Base-by-base conservation (phyloP, 2,329 filamentous ascomycete genomes). In the Dothideomycetidae sp. region DNA sequence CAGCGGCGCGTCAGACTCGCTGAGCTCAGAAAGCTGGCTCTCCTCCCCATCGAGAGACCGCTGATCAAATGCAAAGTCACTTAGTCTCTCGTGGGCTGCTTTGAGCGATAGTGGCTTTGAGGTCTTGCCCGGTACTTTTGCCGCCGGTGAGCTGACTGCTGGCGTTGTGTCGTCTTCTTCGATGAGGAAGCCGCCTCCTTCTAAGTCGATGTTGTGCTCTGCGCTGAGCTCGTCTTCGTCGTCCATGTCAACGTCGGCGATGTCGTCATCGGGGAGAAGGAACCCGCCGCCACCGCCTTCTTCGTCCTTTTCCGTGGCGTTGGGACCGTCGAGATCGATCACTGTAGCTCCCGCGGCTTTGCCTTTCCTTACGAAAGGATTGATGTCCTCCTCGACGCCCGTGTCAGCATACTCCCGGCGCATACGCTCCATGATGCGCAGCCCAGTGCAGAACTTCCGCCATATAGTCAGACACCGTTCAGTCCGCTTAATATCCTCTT, bases 401-500 rank as follows among this genome's bases (percentile, higher is more conserved):
- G 59, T 55, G 34, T 75, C 68, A 1, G 80, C 81, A 53, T 92
- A 92, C 43, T 93, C 81, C 38, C 75, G 69, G 29, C 68, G 68
- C 29, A 92, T 78, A 33, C 84, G 70, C 54, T 90, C 71, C 13
- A 83, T 68, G 40, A 96, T 90, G 3, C 84, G 70, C 58, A 94
- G 54, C 0, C 86, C 86, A 66, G 86, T 81, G 10, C 93, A 58
- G 48, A 94, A 83, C 56, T 81, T 92, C 40, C 81, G 73, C 90
- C 90, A 98, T 46, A 75, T 72, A 1, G 70, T 71, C 31, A 96
- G 53, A 1, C 81, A 76, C 10, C 71, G 67, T 44, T 81, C 85
- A 36, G 78, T 73, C 5, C 81, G 70, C 59, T 93, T 94, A 42
- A 81, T 78, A 42, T 90, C 78, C 52, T 93, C 85, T 49, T 84